Evolutionary conservation across 75 land plant species (phyloP), one percentile per base, ranked within the genome.

Genomic region (Cupressus sempervirens): DNA sequence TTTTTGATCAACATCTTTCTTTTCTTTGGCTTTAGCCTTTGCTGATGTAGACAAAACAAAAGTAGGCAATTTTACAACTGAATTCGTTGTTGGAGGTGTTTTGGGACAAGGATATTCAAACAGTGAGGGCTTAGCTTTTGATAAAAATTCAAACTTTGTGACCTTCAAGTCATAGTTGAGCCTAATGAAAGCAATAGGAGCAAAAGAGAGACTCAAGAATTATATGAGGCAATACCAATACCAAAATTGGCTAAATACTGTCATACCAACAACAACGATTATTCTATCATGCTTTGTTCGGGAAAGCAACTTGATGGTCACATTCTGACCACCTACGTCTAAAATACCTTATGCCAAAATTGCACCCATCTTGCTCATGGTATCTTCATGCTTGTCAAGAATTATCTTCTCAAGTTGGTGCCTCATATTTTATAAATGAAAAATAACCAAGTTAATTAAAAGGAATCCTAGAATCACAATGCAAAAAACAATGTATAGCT

Each of bases 341-440:
- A 98, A 92, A 62, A 98, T 96, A 30, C 99, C 99, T 70, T 95
- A 94, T 34, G 99, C 99, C 83, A 98, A 89, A 70, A 98, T 98
- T 68, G 99, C 99, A n/a, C 99, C 99, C 99, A 98, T 98, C 90
- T 98, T 98, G 90, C 98, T 96, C 99, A 98, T 96, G 11, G 99
- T n/a, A n/a, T n/a, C n/a, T n/a, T n/a, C n/a, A n/a, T n/a, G n/a
- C n/a, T n/a, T n/a, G n/a, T n/a, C n/a, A 67, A 93, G 90, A 79
- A 98, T 93, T 34, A 98, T 98, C 81, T 98, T 98, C 86, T 98
- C 99, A 35, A 98, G 88, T 85, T 98, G 99, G 11, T 94, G 92
- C 93, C 98, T 96, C 76, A 10, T 29, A 82, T 40, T 41, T 46
- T 32, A 76, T 34, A 11, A 26, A 79, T n/a, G 45, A 43, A 10